Evolutionary conservation across 2,329 filamentous ascomycete species (phyloP).

Genomic region (Phaeosphaeriaceae sp.): DNA sequence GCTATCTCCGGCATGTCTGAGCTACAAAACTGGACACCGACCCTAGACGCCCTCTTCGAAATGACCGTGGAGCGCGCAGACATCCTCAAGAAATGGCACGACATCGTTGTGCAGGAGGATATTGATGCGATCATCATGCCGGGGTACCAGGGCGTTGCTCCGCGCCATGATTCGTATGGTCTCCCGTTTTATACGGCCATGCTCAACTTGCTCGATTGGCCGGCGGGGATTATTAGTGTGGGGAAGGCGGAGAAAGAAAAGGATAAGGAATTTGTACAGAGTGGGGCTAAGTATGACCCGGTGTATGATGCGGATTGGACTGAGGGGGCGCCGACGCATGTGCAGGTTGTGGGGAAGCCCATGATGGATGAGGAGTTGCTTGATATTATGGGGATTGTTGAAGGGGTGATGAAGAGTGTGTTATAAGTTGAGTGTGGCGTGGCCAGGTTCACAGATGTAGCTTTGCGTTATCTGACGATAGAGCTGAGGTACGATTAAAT

Average conservation of each 20-base stretch:
- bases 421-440: background rate
- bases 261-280: conserved; percentile 46
- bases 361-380: conserved; percentile 58
- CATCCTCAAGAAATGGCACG: conserved; percentile 51
- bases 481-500: no score
- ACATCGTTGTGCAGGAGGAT: conserved; percentile 49
- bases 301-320: conserved; percentile 48
- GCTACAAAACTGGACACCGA: conserved; percentile 38
- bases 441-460: no score
- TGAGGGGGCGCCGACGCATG: conserved; percentile 54
- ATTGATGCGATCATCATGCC: conserved; percentile 61
- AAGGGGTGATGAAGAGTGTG: conserved; percentile 16
- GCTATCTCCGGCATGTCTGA: conserved; percentile 38
- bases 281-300: conserved; percentile 42
- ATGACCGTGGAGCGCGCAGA: conserved; percentile 49
- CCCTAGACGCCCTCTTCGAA: conserved; percentile 51
- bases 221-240: conserved; percentile 58
- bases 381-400: conserved; percentile 44
- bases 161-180: conserved; percentile 60
- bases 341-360: conserved; percentile 56
- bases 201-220: conserved; percentile 62
- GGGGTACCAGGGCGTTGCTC: conserved; percentile 58
- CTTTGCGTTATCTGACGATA: no score
- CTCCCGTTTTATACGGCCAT: conserved; percentile 56
- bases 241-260: conserved; percentile 50